Evolutionary conservation across 768 basidiomycete species (phyloP).

Genomic region (Dacryopinax primogenitus): DNA sequence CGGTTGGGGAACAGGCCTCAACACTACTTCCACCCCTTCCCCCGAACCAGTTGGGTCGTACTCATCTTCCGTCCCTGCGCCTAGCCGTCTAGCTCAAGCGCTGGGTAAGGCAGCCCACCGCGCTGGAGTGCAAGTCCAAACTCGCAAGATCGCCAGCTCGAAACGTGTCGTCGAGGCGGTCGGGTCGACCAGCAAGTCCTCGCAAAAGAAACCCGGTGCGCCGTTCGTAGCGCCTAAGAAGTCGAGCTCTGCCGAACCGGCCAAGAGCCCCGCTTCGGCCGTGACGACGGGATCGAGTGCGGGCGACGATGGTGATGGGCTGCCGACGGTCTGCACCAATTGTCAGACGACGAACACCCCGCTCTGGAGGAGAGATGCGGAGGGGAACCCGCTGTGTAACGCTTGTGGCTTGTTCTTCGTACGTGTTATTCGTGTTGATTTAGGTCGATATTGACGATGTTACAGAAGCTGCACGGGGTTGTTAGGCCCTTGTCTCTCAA

Average conservation of each 20-base stretch:
- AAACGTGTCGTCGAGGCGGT: conserved; percentile 15
- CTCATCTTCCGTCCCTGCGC: conserved; percentile 50
- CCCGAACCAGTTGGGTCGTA: conserved; percentile 17
- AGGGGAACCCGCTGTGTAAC: conserved; percentile 84
- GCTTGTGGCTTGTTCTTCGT: conserved; percentile 90
- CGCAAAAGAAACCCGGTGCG: conserved; percentile 11
- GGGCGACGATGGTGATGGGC: conserved; percentile 50
- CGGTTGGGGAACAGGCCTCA: conserved; percentile 58
- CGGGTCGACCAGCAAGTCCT: conserved; percentile 10
- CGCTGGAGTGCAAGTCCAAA: conserved; percentile 9
- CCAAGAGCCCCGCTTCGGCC: conserved; percentile 14
- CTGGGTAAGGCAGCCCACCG: conserved; percentile 9
- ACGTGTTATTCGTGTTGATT: conserved; percentile 29
- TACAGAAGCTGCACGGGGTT: conserved; percentile 88
- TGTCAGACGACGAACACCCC: conserved; percentile 94
- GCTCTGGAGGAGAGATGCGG: conserved; percentile 82
- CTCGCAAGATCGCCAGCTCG: conserved; percentile 12
- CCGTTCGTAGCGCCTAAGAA: conserved; percentile 4
- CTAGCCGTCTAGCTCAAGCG: conserved; percentile 52
- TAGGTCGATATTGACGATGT: background rate
- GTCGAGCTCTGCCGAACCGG: conserved; percentile 16
- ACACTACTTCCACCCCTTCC: conserved; percentile 36
- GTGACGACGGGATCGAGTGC: conserved; percentile 17
- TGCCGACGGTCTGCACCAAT: conserved; percentile 81
- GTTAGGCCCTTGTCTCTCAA: conserved; percentile 88